These are phyloP conservation scores for Dalbergia cultrata DNA, from an alignment of 306 rosid genomes.

Conservation along the genomic window DNA sequence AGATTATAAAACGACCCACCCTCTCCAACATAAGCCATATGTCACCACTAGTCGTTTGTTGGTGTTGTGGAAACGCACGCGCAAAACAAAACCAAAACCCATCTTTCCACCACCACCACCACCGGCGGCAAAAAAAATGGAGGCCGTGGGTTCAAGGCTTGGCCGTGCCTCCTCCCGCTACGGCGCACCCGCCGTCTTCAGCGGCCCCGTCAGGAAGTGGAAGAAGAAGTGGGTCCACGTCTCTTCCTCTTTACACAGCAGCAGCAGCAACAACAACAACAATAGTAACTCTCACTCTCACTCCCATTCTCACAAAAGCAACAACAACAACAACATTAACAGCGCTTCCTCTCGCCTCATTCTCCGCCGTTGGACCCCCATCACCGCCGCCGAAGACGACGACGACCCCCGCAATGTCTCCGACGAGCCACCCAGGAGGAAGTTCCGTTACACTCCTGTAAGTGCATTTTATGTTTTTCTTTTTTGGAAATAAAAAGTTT, in stretches of 20 bases:
- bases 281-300: constrained; percentile 40
- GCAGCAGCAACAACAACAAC: constrained; percentile 36
- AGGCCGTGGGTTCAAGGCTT: constrained; percentile 83
- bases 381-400: constrained; percentile 39
- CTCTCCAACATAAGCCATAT: too few relatives aligned
- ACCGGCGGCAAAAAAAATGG: constrained; percentile 62
- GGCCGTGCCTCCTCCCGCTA: constrained; percentile 95
- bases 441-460: constrained; percentile 97
- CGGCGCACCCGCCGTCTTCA: constrained; percentile 89
- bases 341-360: constrained; percentile 65
- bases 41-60: not conserved
- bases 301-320: constrained; percentile 36
- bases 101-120: not conserved
- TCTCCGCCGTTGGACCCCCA: constrained; percentile 97
- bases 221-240: constrained; percentile 96
- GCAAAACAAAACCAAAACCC: not conserved
- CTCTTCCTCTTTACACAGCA: constrained; percentile 57
- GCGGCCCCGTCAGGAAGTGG: constrained; percentile 96
- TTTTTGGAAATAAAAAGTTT: not conserved
- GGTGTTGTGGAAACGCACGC: not conserved
- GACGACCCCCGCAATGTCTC: constrained; percentile 40
- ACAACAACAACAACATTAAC: constrained; percentile 47
- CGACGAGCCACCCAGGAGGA: constrained; percentile 88
- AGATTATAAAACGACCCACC: too few relatives aligned
- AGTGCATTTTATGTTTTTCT: constrained; percentile 5